Conservation (phyloP, 2,329 filamentous ascomycete species). For the Epichloe gansuensis region DNA sequence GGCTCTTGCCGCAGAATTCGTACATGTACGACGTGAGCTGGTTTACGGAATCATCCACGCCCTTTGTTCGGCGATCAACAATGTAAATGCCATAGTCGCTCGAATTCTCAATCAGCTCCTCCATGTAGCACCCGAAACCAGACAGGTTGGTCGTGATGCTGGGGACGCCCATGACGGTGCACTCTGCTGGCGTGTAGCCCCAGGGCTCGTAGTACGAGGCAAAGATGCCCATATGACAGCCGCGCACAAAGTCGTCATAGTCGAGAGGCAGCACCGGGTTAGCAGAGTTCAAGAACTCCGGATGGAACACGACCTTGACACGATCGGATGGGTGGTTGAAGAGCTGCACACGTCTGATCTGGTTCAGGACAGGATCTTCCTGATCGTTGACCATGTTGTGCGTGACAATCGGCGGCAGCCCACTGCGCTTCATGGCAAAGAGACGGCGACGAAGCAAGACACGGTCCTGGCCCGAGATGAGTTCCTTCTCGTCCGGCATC, state of each 20-base stretch:
- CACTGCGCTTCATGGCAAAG: constrained; percentile 91
- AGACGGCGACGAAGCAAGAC: constrained; percentile 81
- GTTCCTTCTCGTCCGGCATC: constrained; percentile 90
- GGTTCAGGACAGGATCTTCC: constrained; percentile 90
- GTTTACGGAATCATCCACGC: constrained; percentile 93
- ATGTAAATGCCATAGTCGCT: constrained; percentile 99
- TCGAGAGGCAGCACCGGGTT: constrained; percentile 92
- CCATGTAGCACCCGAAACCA: constrained; percentile 98
- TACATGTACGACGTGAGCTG: constrained; percentile 81
- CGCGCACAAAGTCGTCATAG: constrained; percentile 96
- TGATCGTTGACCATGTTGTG: constrained; percentile 96
- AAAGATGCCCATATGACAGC: constrained; percentile 91
- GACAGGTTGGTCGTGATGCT: constrained; percentile 97
- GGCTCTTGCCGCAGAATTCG: constrained; percentile 85
- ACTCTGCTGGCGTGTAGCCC: constrained; percentile 97
- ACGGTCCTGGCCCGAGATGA: constrained; percentile 83
- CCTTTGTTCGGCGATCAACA: constrained; percentile 88
- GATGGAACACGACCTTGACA: constrained; percentile 96
- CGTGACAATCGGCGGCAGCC: constrained; percentile 86
- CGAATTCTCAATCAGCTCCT: constrained; percentile 95
- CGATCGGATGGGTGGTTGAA: constrained; percentile 94
- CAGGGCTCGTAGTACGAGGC: constrained; percentile 98
- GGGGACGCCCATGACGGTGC: constrained; percentile 96
- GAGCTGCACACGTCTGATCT: constrained; percentile 87
- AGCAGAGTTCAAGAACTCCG: constrained; percentile 89